Base-by-base conservation (phyloP, 2,329 filamentous ascomycete species). In the Diplodia seriata region DNA sequence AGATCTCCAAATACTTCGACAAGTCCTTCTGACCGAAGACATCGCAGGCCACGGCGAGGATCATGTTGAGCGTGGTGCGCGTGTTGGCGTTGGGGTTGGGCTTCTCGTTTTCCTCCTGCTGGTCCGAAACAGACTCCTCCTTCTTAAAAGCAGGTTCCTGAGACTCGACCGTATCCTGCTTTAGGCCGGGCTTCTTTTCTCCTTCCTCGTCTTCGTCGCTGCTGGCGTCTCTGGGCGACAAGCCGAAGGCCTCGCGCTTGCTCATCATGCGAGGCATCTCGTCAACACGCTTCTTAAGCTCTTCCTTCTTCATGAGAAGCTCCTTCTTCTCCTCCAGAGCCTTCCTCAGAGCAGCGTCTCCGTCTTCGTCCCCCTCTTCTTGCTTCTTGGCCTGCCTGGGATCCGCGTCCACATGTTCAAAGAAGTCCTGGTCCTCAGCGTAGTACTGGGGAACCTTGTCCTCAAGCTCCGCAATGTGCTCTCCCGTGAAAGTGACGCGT, bases 21-120 rank as follows among this genome's bases (percentile, higher is more conserved):
- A 97, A 80, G 78, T 98, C 94, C 71, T 90, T 85, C 80, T 98
- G 94, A 1, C 94, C 93, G 79, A 94, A 98, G 71, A 91, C 88
- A 79, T 97, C 93, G 73, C 93, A 94, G 57, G 91, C 90, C 43
- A 97, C 85, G 0, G 92, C 95, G 72, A 97, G 83, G 65, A 97
- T 92, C 92, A 97, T 97, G 79, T 96, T 94, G 40, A 97, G 83
- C 50, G 93, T 93, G n/a, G 89, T 90, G 33, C 86, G 84, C 1
- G 77, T 80, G 65, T 80, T 79, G 38, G 72, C 49, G 54, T 70
- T 67, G 12, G 71, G 70, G 26, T 67, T 54, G 26, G 33, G 50
- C 29, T 15, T 15, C 8, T 29, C 18, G 23, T 18, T 23, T 14
- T 33, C 20, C 31, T 31, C 18, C 8, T 43, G 29, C 36, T 26